Evolutionary conservation across 1,139 yeast genomes (phyloP).

Genomic region (Saccharomycopsis hybrid): DNA sequence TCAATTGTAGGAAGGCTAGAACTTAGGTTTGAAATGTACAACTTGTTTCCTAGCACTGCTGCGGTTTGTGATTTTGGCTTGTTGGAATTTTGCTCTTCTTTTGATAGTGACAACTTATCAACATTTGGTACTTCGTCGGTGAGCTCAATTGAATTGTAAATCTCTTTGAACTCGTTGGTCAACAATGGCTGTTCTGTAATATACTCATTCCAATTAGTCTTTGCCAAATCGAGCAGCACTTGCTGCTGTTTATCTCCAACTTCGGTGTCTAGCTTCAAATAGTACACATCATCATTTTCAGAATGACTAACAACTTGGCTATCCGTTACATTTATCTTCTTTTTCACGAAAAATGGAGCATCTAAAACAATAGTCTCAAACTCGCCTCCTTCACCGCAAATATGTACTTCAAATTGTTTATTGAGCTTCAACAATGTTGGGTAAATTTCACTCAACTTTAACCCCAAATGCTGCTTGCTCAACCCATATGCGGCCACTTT

Average conservation of each 20-base stretch:
- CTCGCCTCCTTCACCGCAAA: slow-evolving; percentile 99
- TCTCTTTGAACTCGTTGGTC: slow-evolving; percentile 40
- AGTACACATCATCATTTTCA: slow-evolving; percentile 59
- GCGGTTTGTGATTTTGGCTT: slow-evolving; percentile 11
- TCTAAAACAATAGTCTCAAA: slow-evolving; percentile 90
- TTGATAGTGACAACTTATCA: neutral
- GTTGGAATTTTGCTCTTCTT: neutral
- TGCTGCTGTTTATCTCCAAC: slow-evolving; percentile 30
- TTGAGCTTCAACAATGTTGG: slow-evolving; percentile 57
- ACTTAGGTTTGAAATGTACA: slow-evolving; percentile 49
- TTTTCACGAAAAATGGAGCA: slow-evolving; percentile 66
- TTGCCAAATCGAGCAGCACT: slow-evolving; percentile 18
- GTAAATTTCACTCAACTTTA: slow-evolving; percentile 53
- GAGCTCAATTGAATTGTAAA: slow-evolving; percentile 23
- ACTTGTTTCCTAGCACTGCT: slow-evolving; percentile 28
- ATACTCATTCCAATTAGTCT: slow-evolving; percentile 27
- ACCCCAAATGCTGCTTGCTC: slow-evolving; percentile 57
- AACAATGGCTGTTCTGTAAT: slow-evolving; percentile 43
- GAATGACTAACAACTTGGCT: slow-evolving; percentile 41
- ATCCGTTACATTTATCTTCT: slow-evolving; percentile 42
- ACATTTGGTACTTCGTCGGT: neutral
- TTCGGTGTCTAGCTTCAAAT: slow-evolving; percentile 40
- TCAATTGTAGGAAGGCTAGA: slow-evolving; percentile 28
- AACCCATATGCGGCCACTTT: slow-evolving; percentile 94
- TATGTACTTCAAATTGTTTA: slow-evolving; percentile 68